Evolutionary conservation across 2,329 filamentous ascomycete species (phyloP).

Genomic region (Aphanocladium album): DNA sequence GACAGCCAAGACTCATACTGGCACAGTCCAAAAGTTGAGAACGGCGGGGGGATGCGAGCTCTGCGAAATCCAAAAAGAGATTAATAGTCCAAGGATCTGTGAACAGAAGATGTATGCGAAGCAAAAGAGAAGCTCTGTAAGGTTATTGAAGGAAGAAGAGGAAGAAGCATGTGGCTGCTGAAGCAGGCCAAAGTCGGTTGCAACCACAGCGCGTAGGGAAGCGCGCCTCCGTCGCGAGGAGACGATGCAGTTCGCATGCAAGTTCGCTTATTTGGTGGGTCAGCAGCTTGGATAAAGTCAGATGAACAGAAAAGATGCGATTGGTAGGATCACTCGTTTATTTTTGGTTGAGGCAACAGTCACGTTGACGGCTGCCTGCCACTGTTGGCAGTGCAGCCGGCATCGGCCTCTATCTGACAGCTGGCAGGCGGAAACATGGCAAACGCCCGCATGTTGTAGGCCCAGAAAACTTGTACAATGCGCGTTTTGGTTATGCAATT

Average conservation of each 20-base stretch:
- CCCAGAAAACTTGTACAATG: too few species aligned
- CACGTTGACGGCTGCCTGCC: conserved; percentile 7
- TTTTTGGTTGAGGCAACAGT: background rate
- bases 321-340: conserved; percentile 7
- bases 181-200: background rate
- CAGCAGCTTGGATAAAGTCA: background rate
- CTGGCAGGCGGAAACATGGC: background rate
- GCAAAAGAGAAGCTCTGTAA: conserved; percentile 2
- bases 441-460: background rate
- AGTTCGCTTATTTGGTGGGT: conserved; percentile 6
- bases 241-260: conserved; percentile 6
- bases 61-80: conserved; percentile 10
- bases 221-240: conserved; percentile 6
- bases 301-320: conserved; percentile 6
- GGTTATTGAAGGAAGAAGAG: background rate
- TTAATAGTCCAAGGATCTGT: conserved; percentile 3
- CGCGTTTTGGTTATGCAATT: too few species aligned
- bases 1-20: background rate
- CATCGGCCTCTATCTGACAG: background rate
- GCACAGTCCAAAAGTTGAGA: background rate
- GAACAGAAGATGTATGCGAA: background rate
- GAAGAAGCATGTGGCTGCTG: background rate
- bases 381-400: background rate
- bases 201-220: conserved; percentile 6
- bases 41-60: background rate